Evolutionary conservation across 164 flowering plant species (phyloP).

Genomic region (Chimonanthus praecox): DNA sequence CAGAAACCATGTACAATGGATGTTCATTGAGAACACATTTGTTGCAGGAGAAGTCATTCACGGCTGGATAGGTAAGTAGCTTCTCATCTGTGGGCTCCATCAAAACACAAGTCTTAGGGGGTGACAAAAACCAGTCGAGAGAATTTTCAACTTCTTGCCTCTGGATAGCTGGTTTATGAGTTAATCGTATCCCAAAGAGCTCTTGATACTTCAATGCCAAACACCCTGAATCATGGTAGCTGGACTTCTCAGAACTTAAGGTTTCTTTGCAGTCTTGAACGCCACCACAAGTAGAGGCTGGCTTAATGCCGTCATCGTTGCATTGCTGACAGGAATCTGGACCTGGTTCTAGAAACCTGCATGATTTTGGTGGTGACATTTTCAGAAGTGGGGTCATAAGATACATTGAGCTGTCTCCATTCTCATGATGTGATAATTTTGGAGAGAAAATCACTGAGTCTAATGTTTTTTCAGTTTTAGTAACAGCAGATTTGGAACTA

Average conservation of each 20-base stretch:
- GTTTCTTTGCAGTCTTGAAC: conserved; percentile 17
- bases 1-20: conserved; percentile 4
- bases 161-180: conserved; percentile 22
- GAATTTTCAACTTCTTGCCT: conserved; percentile 44
- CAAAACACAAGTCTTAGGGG: conserved; percentile 77
- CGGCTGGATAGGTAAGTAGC: conserved; percentile 7
- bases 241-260: conserved; percentile 35
- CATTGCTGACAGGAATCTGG: conserved; percentile 30
- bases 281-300: conserved; percentile 43
- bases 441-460: conserved; percentile 23
- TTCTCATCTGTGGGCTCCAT: conserved; percentile 54
- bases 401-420: conserved; percentile 28
- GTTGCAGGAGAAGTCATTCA: conserved; percentile 1
- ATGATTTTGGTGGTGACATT: conserved; percentile 78
- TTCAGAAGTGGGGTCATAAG: conserved; percentile 63
- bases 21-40: conserved; percentile 7
- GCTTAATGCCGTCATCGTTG: conserved; percentile 17
- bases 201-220: conserved; percentile 52
- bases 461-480: conserved; percentile 5
- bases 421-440: conserved; percentile 11
- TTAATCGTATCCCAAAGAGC: conserved; percentile 35
- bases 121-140: conserved; percentile 60
- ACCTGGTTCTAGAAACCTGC: conserved; percentile 68
- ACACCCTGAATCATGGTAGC: conserved; percentile 29
- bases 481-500: conserved; percentile 10